These are phyloP conservation scores for Ceratocystis cacaofunesta DNA, from an alignment of 2,329 filamentous ascomycete genomes.

Conservation along the genomic window DNA sequence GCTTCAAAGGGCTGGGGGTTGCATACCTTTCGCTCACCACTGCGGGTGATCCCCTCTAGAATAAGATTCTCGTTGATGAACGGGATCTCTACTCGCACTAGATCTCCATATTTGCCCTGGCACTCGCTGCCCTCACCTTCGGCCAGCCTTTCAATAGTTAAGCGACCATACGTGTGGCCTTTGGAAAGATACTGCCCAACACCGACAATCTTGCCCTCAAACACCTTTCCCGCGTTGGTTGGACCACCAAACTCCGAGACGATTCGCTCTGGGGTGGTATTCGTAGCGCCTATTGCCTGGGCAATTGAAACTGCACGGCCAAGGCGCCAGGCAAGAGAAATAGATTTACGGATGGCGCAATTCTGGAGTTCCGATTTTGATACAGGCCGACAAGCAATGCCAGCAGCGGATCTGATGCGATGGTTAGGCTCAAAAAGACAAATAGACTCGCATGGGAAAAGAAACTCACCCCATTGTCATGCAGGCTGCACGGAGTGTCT, in stretches of 20 bases:
- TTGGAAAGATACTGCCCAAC: slow-evolving; percentile 14
- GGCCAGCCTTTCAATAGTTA: slow-evolving; percentile 27
- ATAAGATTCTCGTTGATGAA: slow-evolving; percentile 45
- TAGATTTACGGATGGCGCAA: slow-evolving; percentile 25
- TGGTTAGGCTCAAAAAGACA: slow-evolving; percentile 7
- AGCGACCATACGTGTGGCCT: slow-evolving; percentile 24
- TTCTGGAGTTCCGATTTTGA: slow-evolving; percentile 23
- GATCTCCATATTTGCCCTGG: slow-evolving; percentile 18
- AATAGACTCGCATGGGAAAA: not conserved
- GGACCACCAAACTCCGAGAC: slow-evolving; percentile 28
- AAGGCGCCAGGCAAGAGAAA: slow-evolving; percentile 31
- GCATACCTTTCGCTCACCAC: slow-evolving; percentile 20
- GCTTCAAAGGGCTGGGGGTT: not conserved
- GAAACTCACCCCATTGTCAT: slow-evolving; percentile 17
- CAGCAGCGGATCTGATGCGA: slow-evolving; percentile 24
- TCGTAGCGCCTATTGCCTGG: slow-evolving; percentile 29
- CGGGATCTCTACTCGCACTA: slow-evolving; percentile 30
- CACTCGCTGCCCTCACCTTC: slow-evolving; percentile 25
- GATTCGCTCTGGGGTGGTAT: slow-evolving; percentile 26
- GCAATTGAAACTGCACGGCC: slow-evolving; percentile 35
- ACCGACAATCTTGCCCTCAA: slow-evolving; percentile 21
- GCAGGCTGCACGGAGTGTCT: slow-evolving; percentile 15
- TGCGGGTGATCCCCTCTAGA: slow-evolving; percentile 21
- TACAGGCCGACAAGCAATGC: slow-evolving; percentile 24
- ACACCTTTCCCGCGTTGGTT: slow-evolving; percentile 19